Percentiles rank a stretch among this genome's conserved stretches.
Conservation (phyloP, 257 asterid species). For the Jacaranda mimosifolia region DNA sequence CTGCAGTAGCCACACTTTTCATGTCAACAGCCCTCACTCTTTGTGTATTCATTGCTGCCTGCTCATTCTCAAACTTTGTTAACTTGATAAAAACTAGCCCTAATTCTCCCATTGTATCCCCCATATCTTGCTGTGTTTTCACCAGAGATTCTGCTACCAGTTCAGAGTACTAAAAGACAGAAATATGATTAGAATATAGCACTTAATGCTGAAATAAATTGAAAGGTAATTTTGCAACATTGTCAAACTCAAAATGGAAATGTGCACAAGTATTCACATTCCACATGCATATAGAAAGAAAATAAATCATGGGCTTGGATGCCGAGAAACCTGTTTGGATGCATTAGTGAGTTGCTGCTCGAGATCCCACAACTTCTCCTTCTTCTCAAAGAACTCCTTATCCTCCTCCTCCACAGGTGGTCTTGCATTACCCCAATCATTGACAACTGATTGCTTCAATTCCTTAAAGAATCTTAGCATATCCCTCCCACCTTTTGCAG, state of each 20-base stretch:
- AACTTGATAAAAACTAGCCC: constrained; percentile 88
- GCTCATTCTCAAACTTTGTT: constrained; percentile 89
- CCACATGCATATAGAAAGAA: constrained; percentile 2
- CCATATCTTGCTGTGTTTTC: constrained; percentile 90
- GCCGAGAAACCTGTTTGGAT: constrained; percentile 72
- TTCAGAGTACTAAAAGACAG: constrained; percentile 32
- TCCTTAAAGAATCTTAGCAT: constrained; percentile 91
- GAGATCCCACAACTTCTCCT: constrained; percentile 70
- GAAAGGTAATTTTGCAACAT: constrained; percentile 13
- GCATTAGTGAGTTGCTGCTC: constrained; percentile 87
- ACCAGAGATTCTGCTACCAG: constrained; percentile 82
- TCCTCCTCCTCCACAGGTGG: constrained; percentile 85
- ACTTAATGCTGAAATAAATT: constrained; percentile 17
- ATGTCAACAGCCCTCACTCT: constrained; percentile 81
- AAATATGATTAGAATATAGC: constrained; percentile 17
- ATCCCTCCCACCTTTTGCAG: constrained; percentile 94
- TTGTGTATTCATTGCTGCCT: constrained; percentile 65
- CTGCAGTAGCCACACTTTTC: constrained; percentile 84
- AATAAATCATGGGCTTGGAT: neutral
- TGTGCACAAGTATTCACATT: neutral
- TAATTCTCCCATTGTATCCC: constrained; percentile 90
- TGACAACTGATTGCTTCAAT: constrained; percentile 88
- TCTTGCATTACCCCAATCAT: constrained; percentile 86
- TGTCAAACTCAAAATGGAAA: constrained; percentile 20
- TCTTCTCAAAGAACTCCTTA: constrained; percentile 83